Base-by-base conservation (phyloP, 78 protist species). In the Chrysochromulina tobinii region DNA sequence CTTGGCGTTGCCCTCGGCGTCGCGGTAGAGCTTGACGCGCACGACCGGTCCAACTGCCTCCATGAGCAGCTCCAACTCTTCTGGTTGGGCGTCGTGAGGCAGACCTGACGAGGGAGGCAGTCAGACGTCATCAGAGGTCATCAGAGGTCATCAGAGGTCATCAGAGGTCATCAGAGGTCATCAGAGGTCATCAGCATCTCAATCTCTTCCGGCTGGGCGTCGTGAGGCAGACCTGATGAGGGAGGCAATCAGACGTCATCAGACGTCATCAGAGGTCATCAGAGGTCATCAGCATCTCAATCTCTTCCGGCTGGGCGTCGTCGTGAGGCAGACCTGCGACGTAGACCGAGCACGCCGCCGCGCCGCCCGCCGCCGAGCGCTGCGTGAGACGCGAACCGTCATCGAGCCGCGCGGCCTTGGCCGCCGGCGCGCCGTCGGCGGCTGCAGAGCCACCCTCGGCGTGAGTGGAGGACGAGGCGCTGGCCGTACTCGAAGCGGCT, bases 261-360 rank as follows among this genome's bases (percentile, higher is more conserved):
- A 38, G 38, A 38, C 38, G 38, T 38, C 38, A 38, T 38, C 38
- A 38, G 38, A 38, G 38, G 38, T 38, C 38, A 38, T 38, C 38
- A 38, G 38, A 38, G 38, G 38, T 38, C 58, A 75, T 50, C 58
- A 50, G 83, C n/a, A 50, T 18, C 57, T 75, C n/a, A 4, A 75
- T 21, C 83, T 75, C 83, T 2, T 14, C 1, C 25, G 14, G n/a
- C n/a, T 38, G 38, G 27, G 25, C 57, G 25, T 75, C 57, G 23
- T 3, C 38, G 38, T 38, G 38, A 38, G 38, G 38, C 38, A 75
- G 3, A 5, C 57, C 57, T 4, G 83, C 50, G 14, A 75, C 83
- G 57, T 75, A 75, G 57, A 75, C 57, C 20, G 83, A 75, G 83
- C 83, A 75, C 12, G 83, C 83, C 4, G 57, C 83, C n/a, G 57